Percentiles rank a stretch among this genome's conserved stretches.
phyloP scores from a whole-genome alignment of 768 basidiomycete genomes.

The Mycena maculata region DNA sequence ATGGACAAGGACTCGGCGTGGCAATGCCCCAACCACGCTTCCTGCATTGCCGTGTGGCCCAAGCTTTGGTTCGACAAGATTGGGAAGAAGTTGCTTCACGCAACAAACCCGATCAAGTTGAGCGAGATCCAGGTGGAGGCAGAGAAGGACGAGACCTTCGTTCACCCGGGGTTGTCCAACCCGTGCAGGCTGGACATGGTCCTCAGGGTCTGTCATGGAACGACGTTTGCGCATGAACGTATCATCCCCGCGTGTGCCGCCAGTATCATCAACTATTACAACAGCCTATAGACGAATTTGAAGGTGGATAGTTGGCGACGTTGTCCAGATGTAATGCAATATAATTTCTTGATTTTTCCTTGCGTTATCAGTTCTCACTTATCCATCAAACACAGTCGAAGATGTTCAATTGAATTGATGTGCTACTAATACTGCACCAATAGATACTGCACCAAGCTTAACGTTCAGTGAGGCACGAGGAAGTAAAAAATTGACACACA shows the following conservation, averaged over 20 bases:
- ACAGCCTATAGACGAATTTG: neutral
- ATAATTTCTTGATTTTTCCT: neutral
- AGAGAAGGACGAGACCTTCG: neutral
- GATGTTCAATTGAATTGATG: too few species aligned
- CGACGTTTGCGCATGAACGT: neutral
- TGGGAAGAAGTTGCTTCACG: neutral
- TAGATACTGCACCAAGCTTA: too few species aligned
- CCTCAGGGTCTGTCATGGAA: neutral
- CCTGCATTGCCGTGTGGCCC: neutral
- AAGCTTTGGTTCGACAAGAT: conserved; percentile 1
- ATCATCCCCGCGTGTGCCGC: neutral
- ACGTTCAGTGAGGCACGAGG: too few species aligned
- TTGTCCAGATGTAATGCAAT: neutral
- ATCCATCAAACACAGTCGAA: too few species aligned
- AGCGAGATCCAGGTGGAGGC: neutral
- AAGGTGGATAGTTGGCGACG: neutral
- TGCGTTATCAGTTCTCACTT: too few species aligned
- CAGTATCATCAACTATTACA: neutral
- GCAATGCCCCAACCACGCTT: neutral
- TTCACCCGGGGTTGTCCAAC: neutral
- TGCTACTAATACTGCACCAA: too few species aligned
- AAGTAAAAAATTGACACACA: too few species aligned
- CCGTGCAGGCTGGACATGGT: neutral
- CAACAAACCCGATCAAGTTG: neutral
- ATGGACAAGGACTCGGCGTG: neutral